Percentiles rank a stretch among this genome's conserved stretches.
Conservation (phyloP, 179 eudicot species). For the Amaranthus tricolor region DNA sequence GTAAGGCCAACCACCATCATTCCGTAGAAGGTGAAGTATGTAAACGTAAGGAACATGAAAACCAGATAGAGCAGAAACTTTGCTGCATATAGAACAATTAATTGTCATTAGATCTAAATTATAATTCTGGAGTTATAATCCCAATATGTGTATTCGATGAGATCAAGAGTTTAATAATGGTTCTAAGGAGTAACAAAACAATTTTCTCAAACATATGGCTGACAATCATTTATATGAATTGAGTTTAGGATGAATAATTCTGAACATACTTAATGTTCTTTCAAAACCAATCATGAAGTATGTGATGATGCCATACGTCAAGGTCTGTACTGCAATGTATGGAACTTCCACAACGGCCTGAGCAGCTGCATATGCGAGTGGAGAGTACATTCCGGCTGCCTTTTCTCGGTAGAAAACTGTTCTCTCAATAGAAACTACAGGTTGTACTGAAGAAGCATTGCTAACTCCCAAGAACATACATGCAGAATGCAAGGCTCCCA, state of each 20-base stretch:
- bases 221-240: neutral
- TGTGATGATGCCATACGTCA: conserved; percentile 64
- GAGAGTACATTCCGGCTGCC: conserved; percentile 95
- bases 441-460: conserved; percentile 88
- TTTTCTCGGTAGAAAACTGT: conserved; percentile 88
- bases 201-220: neutral
- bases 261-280: conserved; percentile 51
- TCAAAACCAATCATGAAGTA: conserved; percentile 88
- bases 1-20: conserved; percentile 98
- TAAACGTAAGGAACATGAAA: conserved; percentile 88
- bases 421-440: conserved; percentile 80
- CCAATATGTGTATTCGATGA: neutral
- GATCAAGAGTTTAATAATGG: neutral
- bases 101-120: neutral
- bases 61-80: conserved; percentile 62
- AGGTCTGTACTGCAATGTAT: conserved; percentile 62
- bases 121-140: neutral
- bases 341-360: conserved; percentile 95
- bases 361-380: conserved; percentile 79
- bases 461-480: conserved; percentile 82
- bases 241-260: neutral
- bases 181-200: neutral
- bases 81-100: conserved; percentile 44
- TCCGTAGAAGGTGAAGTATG: conserved; percentile 88
- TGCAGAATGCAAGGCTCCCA: conserved; percentile 74